Base-by-base conservation (phyloP, 2,329 filamentous ascomycete genomes). In the Colletotrichum somersetense region DNA sequence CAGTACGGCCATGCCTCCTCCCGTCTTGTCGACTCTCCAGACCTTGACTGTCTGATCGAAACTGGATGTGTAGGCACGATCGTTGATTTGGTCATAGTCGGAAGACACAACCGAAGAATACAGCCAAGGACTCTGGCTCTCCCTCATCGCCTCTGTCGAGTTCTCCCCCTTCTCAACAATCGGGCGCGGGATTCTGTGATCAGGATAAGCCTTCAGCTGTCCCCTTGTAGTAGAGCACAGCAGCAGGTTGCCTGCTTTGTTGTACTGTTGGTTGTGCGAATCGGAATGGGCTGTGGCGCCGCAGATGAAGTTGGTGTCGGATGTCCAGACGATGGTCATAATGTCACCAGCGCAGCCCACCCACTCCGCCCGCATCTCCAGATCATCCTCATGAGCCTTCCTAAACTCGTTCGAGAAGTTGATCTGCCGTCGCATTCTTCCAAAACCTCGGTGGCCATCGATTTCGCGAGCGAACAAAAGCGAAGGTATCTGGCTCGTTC, bases 21-120 rank as follows among this genome's bases (percentile, higher is more conserved):
- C 83, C 3, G 79, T 75, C 0, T 75, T 58, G 8, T 82, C 76
- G 1, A 86, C 81, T 35, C 79, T 82, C 90, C 90, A 92, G 2
- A 88, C 80, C 71, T 91, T 91, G 67, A 91, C 89, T 0, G 87
- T 89, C 35, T 83, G 82, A 75, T 92, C 90, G 73, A 91, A 92
- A 74, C 89, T 89, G 0, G 88, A 88, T 0, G 89, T 91, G 70
- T 88, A 91, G 0, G 85, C 86, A 6, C 86, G 79, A 2, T 83
- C 80, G 38, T 82, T 82, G 0, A 74, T 67, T 1, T 80, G 75
- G 68, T 88, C 87, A 74, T 88, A 89, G 64, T 90, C 88, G 0
- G 89, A 90, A 6, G 88, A 88, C 0, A 91, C 89, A 0, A 92
- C 89, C 0, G 90, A 91, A 0, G 88, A 87, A 75, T 90, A 92